A percentile compares a stretch with the other conserved stretches of the same genome.
Evolutionary conservation across 176 grass and related monocot species (phyloP).

Genomic region (Alloteropsis semialata): DNA sequence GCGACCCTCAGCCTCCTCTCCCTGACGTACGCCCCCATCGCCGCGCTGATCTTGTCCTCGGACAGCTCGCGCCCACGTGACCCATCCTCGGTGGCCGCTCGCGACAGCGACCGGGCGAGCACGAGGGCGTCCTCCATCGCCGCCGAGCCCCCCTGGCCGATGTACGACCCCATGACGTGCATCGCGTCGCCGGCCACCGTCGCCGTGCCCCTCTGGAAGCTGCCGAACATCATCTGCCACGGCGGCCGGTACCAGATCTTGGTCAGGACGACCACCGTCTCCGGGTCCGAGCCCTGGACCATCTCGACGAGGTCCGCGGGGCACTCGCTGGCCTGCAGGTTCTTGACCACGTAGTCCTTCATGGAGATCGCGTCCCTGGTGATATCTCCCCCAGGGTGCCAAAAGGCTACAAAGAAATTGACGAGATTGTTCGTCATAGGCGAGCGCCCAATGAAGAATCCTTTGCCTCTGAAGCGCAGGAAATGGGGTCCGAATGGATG

Average conservation of each 20-base stretch:
- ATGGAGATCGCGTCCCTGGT: neutral
- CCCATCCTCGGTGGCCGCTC: neutral
- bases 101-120: slow-evolving; percentile 39
- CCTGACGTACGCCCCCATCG: slow-evolving; percentile 17
- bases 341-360: neutral
- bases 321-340: neutral
- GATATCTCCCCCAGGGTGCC: neutral
- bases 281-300: slow-evolving; percentile 23
- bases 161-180: slow-evolving; percentile 55
- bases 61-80: neutral
- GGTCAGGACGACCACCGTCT: slow-evolving; percentile 10
- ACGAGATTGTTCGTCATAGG: slow-evolving; percentile 27
- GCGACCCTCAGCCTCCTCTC: slow-evolving; percentile 27
- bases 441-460: neutral
- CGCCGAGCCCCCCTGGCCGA: slow-evolving; percentile 53
- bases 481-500: slow-evolving; percentile 22
- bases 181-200: slow-evolving; percentile 56
- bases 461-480: neutral
- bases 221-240: slow-evolving; percentile 31
- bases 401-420: neutral
- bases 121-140: slow-evolving; percentile 49
- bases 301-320: slow-evolving; percentile 27
- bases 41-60: neutral
- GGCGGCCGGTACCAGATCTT: slow-evolving; percentile 32
- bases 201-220: slow-evolving; percentile 36